Evolutionary conservation across 1,139 yeast species (phyloP).

Genomic region (Hemisphaericaspora xylofermentans): DNA sequence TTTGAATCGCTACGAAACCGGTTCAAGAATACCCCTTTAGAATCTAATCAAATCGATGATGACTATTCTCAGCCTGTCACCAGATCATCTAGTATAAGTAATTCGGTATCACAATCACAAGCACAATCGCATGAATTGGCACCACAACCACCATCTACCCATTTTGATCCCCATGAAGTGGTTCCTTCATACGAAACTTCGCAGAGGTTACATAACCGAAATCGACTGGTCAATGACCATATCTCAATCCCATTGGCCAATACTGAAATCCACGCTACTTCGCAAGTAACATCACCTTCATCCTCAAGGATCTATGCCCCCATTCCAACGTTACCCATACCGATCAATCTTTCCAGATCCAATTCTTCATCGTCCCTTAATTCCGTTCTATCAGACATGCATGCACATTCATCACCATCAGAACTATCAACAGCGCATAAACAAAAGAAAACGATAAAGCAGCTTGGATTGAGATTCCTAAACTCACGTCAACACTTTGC

Average conservation of each 20-base stretch:
- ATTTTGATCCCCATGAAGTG: conserved; percentile 36
- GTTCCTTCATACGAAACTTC: conserved; percentile 50
- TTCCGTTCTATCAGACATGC: background rate
- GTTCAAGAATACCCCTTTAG: conserved; percentile 26
- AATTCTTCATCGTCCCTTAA: conserved; percentile 11
- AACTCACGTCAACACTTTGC: conserved; percentile 77
- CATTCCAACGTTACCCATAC: conserved; percentile 15
- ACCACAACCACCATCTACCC: background rate
- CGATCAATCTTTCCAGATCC: conserved; percentile 11
- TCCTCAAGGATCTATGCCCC: conserved; percentile 11
- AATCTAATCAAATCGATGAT: conserved; percentile 38
- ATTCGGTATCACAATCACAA: background rate
- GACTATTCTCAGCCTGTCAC: conserved; percentile 29
- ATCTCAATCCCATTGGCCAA: conserved; percentile 4
- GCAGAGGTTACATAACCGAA: conserved; percentile 31
- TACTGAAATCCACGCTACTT: background rate
- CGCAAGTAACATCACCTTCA: background rate
- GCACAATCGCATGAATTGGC: background rate
- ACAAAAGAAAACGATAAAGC: conserved; percentile 35
- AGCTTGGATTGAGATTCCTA: conserved; percentile 62
- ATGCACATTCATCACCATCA: background rate
- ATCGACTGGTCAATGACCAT: background rate
- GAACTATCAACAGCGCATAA: conserved; percentile 3
- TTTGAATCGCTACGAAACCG: conserved; percentile 27
- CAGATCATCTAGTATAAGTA: conserved; percentile 2